Percentiles rank a stretch among this genome's conserved stretches.
Conservation (phyloP, 2,329 filamentous ascomycete species). For the Trichoderma hamatum region DNA sequence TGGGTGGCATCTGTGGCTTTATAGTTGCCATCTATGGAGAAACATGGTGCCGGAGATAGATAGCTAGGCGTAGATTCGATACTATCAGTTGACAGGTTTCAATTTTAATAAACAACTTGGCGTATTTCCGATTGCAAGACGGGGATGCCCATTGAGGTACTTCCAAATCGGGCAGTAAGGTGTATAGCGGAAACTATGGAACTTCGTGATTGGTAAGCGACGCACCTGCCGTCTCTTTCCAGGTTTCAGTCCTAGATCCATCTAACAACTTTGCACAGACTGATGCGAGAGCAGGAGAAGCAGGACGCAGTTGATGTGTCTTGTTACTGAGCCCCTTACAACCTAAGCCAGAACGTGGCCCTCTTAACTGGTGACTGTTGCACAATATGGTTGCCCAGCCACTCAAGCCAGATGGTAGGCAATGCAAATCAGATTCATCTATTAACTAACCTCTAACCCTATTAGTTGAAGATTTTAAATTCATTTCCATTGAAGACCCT, state of each 20-base stretch:
- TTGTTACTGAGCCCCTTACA: background rate
- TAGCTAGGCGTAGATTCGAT: background rate
- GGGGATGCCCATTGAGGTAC: background rate
- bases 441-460: background rate
- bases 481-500: background rate
- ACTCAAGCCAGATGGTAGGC: slow-evolving; percentile 1
- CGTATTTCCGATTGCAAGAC: background rate
- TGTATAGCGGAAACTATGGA: background rate
- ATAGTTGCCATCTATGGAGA: background rate
- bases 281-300: background rate
- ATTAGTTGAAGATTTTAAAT: background rate
- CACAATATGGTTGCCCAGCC: background rate
- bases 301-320: background rate
- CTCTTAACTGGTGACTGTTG: background rate
- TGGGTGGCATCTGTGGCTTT: background rate
- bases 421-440: background rate
- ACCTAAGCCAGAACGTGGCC: background rate
- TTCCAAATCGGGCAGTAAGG: slow-evolving; percentile 7
- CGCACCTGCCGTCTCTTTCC: background rate
- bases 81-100: background rate
- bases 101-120: background rate
- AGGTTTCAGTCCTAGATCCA: background rate
- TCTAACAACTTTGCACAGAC: background rate
- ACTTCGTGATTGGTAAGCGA: slow-evolving; percentile 1
- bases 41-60: background rate